phyloP scores from a whole-genome alignment of 75 land plant species.

The Selaginella moellendorffii region DNA sequence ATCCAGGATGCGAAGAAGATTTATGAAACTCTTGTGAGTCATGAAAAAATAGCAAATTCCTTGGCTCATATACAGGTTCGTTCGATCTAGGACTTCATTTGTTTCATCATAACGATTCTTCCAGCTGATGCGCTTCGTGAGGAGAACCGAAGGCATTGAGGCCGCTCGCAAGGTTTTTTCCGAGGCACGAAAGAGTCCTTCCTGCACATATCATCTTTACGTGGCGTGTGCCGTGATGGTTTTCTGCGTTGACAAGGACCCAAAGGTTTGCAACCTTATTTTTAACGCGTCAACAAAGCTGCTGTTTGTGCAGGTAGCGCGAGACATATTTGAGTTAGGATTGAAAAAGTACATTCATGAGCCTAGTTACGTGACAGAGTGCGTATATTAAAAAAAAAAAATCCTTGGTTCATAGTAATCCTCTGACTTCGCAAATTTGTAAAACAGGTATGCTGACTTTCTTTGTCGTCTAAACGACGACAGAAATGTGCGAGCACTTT shows the following conservation, averaged over 20 bases:
- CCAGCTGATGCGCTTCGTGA: slow-evolving; percentile 86
- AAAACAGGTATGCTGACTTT: slow-evolving; percentile 89
- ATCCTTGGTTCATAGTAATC: too few relatives aligned
- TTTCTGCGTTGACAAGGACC: slow-evolving; percentile 88
- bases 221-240: slow-evolving; percentile 96
- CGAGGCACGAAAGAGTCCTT: slow-evolving; percentile 75
- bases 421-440: too few relatives aligned
- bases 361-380: slow-evolving; percentile 86
- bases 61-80: slow-evolving; percentile 85
- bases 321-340: slow-evolving; percentile 88
- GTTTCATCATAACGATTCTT: neutral
- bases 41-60: slow-evolving; percentile 43
- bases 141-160: slow-evolving; percentile 94
- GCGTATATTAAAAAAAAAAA: slow-evolving; percentile 18
- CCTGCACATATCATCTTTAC: slow-evolving; percentile 90
- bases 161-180: slow-evolving; percentile 85
- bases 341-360: slow-evolving; percentile 83
- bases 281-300: neutral
- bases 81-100: neutral
- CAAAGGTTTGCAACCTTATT: slow-evolving; percentile 44
- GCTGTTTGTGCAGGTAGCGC: slow-evolving; percentile 55
- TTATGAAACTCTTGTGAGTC: slow-evolving; percentile 68
- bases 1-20: slow-evolving; percentile 75
- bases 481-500: slow-evolving; percentile 85
- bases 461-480: slow-evolving; percentile 94